These are phyloP conservation scores for Pseudogymnoascus sp. DNA, from an alignment of 2,329 filamentous ascomycete species.

Conservation along the genomic window DNA sequence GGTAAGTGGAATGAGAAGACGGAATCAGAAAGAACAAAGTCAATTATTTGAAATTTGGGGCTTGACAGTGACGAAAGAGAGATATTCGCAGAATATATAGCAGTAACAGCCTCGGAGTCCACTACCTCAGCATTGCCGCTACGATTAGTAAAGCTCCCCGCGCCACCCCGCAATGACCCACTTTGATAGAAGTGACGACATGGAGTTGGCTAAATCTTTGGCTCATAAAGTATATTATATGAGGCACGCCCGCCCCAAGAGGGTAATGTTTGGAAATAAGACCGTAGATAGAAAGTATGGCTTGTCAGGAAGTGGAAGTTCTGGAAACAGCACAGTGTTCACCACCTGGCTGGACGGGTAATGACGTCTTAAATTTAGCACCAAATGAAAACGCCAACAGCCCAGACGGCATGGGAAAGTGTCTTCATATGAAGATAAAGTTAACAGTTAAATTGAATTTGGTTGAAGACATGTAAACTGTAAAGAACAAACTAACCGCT, in stretches of 20 bases:
- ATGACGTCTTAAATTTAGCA: neutral
- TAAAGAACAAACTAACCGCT: neutral
- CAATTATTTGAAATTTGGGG: neutral
- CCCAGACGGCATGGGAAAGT: neutral
- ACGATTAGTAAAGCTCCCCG: neutral
- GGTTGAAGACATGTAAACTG: neutral
- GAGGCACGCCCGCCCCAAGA: neutral
- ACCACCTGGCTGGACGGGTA: neutral
- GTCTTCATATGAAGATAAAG: neutral
- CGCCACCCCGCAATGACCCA: neutral
- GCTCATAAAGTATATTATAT: neutral
- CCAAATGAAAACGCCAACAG: neutral
- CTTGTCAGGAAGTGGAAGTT: neutral
- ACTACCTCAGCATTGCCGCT: neutral
- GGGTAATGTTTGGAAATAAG: neutral
- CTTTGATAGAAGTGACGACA: constrained; percentile 4
- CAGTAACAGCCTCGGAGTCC: neutral
- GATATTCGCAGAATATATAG: neutral
- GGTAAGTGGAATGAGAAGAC: neutral
- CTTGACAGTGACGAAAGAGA: neutral
- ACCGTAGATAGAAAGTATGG: neutral
- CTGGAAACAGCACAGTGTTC: neutral
- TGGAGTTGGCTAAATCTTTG: neutral
- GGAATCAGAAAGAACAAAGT: neutral
- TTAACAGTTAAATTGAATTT: neutral